These are phyloP conservation scores for Podospora tetraspora DNA, from an alignment of 495 filamentous ascomycete genomes.

Conservation along the genomic window DNA sequence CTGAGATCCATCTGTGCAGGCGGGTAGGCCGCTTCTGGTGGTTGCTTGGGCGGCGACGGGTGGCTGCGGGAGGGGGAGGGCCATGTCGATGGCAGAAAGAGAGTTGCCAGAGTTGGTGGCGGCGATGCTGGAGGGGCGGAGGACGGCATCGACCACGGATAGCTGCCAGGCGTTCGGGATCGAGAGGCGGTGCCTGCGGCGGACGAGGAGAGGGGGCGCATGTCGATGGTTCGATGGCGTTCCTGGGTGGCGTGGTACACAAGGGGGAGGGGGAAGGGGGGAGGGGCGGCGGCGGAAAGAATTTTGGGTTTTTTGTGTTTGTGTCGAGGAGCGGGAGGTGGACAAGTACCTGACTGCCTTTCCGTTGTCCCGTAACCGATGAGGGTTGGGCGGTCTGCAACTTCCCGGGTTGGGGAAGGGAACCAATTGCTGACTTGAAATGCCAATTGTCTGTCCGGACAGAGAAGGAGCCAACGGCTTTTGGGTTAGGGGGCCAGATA, in stretches of 20 bases:
- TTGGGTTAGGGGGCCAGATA: not conserved
- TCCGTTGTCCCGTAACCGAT: not conserved
- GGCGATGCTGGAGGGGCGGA: not conserved
- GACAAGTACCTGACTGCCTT: not conserved
- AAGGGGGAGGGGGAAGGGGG: not conserved
- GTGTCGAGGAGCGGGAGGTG: not conserved
- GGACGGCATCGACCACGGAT: not conserved
- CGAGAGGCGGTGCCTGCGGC: not conserved
- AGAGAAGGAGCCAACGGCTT: not conserved
- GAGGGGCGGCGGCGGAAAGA: no score
- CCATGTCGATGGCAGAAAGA: not conserved
- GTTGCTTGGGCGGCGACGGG: not conserved
- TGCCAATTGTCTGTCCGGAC: not conserved
- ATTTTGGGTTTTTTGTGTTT: not conserved
- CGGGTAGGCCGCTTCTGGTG: not conserved
- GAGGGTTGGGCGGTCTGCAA: not conserved
- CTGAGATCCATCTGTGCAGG: not conserved
- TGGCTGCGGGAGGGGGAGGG: not conserved
- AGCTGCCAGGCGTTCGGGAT: not conserved
- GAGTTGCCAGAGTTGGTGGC: not conserved
- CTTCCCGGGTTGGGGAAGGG: not conserved
- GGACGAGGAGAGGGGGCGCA: not conserved
- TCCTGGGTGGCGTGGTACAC: not conserved
- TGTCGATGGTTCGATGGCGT: not conserved
- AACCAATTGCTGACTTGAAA: not conserved